Base-by-base conservation (phyloP, 345 rosid genomes). In the Clarkia xantiana region DNA sequence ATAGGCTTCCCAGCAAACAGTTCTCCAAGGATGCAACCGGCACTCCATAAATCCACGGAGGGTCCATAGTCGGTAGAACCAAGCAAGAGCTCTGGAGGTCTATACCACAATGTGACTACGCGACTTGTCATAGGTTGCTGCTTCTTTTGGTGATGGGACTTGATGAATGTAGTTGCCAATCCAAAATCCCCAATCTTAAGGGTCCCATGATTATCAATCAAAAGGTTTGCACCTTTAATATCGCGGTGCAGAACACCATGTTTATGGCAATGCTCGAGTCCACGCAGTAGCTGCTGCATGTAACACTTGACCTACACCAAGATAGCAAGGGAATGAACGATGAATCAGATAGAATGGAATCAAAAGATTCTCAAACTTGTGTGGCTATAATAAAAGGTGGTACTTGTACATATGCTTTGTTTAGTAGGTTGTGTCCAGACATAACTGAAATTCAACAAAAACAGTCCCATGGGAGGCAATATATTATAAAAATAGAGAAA, bases 31-130 rank as follows among this genome's bases (percentile, higher is more conserved):
- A 77, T 77, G 69, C 82, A 77, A 46, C 82, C 82, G 38, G 69
- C 11, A 51, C 82, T 77, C 82, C 82, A 77, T 15, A 77, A 59
- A 68, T 77, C 82, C 20, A 77, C 79, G 38, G 75, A 18, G 45
- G 60, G 71, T 53, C 71, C 79, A 49, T 77, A 77, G 42, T 64
- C 68, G 10, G 82, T 71, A 34, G 82, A 64, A 44, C 82, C 82
- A 36, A 77, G 79, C 69, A 77, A 64, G 45, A 77, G 82, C 71
- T 77, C 79, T 7, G 82, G 82, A 8, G 79, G 82, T 18, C 82
- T 59, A 51, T 77, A 77, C 82, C 82, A 77, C 43, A 77, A 40
- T 7, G 82, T 73, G 44, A 77, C 79, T 1, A 77, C 82, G 10
- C 79, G 75, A 60, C 82, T 77, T 45, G 82, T 77, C 11, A 77